Conservation (phyloP, 495 filamentous ascomycete genomes). For the Talaromyces nanjingensis region DNA sequence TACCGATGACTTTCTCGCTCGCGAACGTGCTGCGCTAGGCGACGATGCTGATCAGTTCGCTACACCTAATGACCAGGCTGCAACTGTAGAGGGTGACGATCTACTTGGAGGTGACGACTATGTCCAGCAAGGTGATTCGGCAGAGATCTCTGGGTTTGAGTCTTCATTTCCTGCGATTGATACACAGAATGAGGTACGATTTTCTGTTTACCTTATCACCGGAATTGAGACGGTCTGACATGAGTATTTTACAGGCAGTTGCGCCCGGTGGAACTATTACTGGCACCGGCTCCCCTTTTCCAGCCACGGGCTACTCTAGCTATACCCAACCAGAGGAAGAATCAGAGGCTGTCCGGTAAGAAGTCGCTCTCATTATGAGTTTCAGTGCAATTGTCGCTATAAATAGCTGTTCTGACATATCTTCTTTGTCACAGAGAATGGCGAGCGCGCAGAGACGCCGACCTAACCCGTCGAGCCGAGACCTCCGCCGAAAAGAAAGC, state of each 20-base stretch:
- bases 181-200: slow-evolving; percentile 66
- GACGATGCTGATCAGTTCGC: slow-evolving; percentile 91
- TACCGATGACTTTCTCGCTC: slow-evolving; percentile 76
- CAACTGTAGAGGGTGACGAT: slow-evolving; percentile 53
- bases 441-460: slow-evolving; percentile 80
- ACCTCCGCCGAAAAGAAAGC: slow-evolving; percentile 68
- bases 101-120: slow-evolving; percentile 61
- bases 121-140: slow-evolving; percentile 30
- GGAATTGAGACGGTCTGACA: background rate
- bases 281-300: slow-evolving; percentile 67
- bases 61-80: slow-evolving; percentile 60
- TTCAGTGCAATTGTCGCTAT: background rate
- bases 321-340: slow-evolving; percentile 61
- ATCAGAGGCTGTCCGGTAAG: slow-evolving; percentile 72
- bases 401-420: background rate
- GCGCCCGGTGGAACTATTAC: slow-evolving; percentile 87
- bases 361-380: background rate
- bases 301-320: slow-evolving; percentile 47
- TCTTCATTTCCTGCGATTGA: slow-evolving; percentile 81
- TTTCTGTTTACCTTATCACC: background rate
- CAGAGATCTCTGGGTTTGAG: slow-evolving; percentile 70
- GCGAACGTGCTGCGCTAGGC: slow-evolving; percentile 81
- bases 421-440: slow-evolving; percentile 52
- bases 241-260: slow-evolving; percentile 51
- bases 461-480: slow-evolving; percentile 68